Evolutionary conservation across 179 eudicot species (phyloP), one percentile per base, ranked within the genome.

Genomic region (Silene noctiflora): DNA sequence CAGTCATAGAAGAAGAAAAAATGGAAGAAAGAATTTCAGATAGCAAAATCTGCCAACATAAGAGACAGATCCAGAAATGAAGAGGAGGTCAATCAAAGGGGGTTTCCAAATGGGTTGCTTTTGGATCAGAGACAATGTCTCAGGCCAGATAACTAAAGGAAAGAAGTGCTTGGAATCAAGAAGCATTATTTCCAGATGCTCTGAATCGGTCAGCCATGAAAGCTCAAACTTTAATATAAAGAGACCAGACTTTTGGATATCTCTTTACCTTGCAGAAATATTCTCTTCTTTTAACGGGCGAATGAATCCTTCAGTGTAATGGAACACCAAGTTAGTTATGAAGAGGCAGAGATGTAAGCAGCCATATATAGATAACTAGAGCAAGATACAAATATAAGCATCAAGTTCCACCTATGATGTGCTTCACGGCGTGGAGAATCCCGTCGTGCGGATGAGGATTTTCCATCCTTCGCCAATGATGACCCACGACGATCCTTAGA

Each of bases 191-290:
- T 75, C 64, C 39, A 33, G 56, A 71, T 66, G 33, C 59, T 27
- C 53, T 72, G 77, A 46, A 69, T 33, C 69, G 51, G 24, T 20
- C 42, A 60, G 73, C 73, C 7, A 27, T 22, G 67, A 77, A 71
- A 70, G 75, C 78, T 67, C 44, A 84, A 61, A 78, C 61, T 76
- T 74, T 56, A 67, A 79, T 70, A 83, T 70, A 78, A 67, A 78
- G 82, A 39, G 69, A 81, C 80, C 70, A 83, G 81, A 85, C 88
- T 86, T 78, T 85, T 80, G 77, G 76, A 72, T 79, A 81, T 78
- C 77, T 80, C 80, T 88, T 88, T 94, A 94, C 98, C 98, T 94
- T 94, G 97, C 98, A 94, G 81, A 77, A 77, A 92, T 94, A 94
- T 73, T 92, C 98, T 81, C 96, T 94, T 85, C 93, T 89, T 90